Evolutionary conservation across 108 stramenopile species (phyloP), one percentile per base, ranked within the genome.

Genomic region (Discostella pseudostelligera): DNA sequence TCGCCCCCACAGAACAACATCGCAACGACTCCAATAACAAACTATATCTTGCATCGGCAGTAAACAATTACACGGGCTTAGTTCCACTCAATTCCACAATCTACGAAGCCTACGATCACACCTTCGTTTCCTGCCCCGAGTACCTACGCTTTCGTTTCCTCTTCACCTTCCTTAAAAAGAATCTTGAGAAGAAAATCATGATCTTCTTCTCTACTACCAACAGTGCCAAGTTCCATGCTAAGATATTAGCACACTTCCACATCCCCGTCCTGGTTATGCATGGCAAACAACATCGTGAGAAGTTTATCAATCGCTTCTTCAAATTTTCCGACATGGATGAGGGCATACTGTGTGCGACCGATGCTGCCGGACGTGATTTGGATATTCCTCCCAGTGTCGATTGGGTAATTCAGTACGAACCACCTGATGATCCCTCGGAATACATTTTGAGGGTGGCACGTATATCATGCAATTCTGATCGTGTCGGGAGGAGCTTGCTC

Each of bases 81-180:
- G 74, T 76, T 2, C 74, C 74, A 0, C 32, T 64, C 40, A 54
- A 68, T 51, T 58, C 56, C 40, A 46, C 55, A 4, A 55, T 58
- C 35, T 76, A 62, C 37, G 74, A 76, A 58, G 67, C 74, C 21
- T 76, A 76, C 74, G 67, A 76, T 53, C 74, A 76, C 62, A 76
- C 62, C 61, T 69, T 68, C 26, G 62, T 76, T 6, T 58, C 59
- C 20, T 76, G 75, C 40, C 75, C 67, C 16, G 74, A 75, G 39
- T n/a, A 49, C 26, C 22, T 75, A 1, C 66, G 74, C 0, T 75
- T 75, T 54, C 57, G 64, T 20, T 67, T 75, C 56, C 66, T 75
- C 22, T 75, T 67, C 55, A 75, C 74, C 45, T 75, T 75, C 66
- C 66, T 75, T 7, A 75, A 68, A 51, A 75, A 68, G 39, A 75